Conservation (phyloP, 345 rosid genomes). For the Boechera divaricarpa region DNA sequence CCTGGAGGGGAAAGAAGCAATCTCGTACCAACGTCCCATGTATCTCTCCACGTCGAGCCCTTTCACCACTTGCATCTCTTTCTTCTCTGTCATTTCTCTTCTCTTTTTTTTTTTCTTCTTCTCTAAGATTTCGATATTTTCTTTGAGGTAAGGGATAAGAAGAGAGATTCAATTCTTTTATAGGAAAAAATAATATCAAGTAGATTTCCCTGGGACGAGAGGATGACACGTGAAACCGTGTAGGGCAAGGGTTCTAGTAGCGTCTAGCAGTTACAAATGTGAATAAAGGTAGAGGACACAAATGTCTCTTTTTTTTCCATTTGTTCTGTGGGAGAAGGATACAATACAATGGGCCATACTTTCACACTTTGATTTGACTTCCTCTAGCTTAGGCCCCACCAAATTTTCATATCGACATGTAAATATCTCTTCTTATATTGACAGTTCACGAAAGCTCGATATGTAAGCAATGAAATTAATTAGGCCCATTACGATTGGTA, state of each 20-base stretch:
- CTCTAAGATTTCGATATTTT: conserved; percentile 36
- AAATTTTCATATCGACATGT: not conserved
- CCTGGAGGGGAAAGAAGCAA: conserved; percentile 81
- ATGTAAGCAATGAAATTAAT: too few relatives aligned
- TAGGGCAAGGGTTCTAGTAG: conserved; percentile 41
- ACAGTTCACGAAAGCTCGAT: not conserved
- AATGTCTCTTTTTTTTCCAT: not conserved
- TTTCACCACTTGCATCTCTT: conserved; percentile 76
- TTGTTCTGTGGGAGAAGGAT: not conserved
- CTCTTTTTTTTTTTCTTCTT: not conserved
- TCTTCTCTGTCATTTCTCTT: conserved; percentile 44
- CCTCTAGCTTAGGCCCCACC: conserved; percentile 3
- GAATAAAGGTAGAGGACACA: conserved; percentile 18
- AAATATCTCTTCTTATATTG: conserved; percentile 8
- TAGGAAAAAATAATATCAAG: not conserved
- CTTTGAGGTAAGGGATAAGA: conserved; percentile 19
- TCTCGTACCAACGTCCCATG: conserved; percentile 97
- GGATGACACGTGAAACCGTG: conserved; percentile 44
- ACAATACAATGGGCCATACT: conserved; percentile 26
- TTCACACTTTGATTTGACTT: conserved; percentile 17
- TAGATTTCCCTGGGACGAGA: conserved; percentile 43
- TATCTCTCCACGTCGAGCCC: conserved; percentile 67
- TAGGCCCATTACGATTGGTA: not conserved
- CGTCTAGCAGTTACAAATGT: conserved; percentile 21
- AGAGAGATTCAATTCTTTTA: not conserved